Evolutionary conservation across 1,284 basidiomycete species (phyloP).

Genomic region (Tilletia caries): DNA sequence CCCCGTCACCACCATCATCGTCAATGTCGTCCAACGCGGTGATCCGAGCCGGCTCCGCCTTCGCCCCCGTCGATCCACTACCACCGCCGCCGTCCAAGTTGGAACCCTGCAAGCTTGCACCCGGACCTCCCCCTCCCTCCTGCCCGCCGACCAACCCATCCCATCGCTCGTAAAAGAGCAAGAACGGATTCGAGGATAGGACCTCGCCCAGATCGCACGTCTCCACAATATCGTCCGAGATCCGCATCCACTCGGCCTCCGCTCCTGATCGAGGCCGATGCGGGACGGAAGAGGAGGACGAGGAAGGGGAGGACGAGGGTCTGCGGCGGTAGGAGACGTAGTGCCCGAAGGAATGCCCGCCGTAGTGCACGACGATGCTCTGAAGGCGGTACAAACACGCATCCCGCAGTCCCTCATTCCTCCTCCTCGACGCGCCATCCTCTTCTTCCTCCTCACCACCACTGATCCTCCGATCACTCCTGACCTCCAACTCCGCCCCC

Average conservation of each 20-base stretch:
- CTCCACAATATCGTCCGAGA: constrained; percentile 46
- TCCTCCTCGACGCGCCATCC: not conserved
- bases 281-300: too few relatives aligned
- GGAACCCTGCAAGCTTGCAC: not conserved
- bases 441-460: constrained; percentile 5
- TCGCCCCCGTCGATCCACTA: too few relatives aligned
- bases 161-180: constrained; percentile 47
- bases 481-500: constrained; percentile 26
- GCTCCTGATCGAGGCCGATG: constrained; percentile 3
- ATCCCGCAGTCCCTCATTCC: not conserved
- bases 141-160: not conserved
- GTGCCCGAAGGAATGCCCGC: constrained; percentile 48
- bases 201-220: constrained; percentile 34
- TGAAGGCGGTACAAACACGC: constrained; percentile 30
- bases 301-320: constrained; percentile 2
- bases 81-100: not conserved
- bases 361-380: constrained; percentile 49
- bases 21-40: not conserved
- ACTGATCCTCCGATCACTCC: constrained; percentile 18
- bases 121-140: not conserved
- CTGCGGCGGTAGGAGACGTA: constrained; percentile 46
- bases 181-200: constrained; percentile 45
- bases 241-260: constrained; percentile 37
- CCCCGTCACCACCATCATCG: not conserved
- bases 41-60: too few relatives aligned